Conservation (phyloP, 176 grass and related monocot genomes). For the Typha latifolia region DNA sequence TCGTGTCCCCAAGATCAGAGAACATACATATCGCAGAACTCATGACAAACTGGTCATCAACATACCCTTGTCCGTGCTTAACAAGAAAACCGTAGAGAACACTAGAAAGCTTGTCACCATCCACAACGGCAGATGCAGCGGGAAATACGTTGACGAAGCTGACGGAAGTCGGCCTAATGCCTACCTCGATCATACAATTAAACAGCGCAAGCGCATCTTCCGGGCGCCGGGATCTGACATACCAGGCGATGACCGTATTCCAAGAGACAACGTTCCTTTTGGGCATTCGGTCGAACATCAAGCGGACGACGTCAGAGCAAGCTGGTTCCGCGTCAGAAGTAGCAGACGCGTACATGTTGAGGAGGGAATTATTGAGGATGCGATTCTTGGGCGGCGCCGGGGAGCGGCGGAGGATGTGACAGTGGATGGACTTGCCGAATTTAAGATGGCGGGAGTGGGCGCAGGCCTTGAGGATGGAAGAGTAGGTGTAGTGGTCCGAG, state of each 20-base stretch:
- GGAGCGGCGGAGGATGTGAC: constrained; percentile 48
- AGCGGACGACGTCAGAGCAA: constrained; percentile 27
- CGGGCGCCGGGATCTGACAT: constrained; percentile 41
- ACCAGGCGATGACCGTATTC: constrained; percentile 80
- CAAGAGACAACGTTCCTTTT: constrained; percentile 64
- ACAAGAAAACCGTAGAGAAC: constrained; percentile 57
- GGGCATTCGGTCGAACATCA: constrained; percentile 69
- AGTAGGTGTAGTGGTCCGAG: constrained; percentile 91
- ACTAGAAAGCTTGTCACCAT: constrained; percentile 12
- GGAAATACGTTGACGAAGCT: constrained; percentile 72
- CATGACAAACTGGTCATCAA: constrained; percentile 53
- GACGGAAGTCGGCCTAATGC: constrained; percentile 48
- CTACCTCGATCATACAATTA: constrained; percentile 41
- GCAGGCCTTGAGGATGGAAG: constrained; percentile 77
- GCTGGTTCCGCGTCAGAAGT: background rate
- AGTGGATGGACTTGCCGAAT: constrained; percentile 69
- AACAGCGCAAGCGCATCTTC: constrained; percentile 45
- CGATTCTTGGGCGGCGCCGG: constrained; percentile 33
- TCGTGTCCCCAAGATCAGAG: constrained; percentile 31
- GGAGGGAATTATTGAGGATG: constrained; percentile 79
- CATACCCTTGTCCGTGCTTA: constrained; percentile 59
- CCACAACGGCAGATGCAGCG: background rate
- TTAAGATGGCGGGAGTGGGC: constrained; percentile 45
- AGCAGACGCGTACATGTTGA: constrained; percentile 76
- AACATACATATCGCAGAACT: constrained; percentile 65